Base-by-base conservation (phyloP, 192 early-diverging fungal genomes). In the Diversispora eburnea region DNA sequence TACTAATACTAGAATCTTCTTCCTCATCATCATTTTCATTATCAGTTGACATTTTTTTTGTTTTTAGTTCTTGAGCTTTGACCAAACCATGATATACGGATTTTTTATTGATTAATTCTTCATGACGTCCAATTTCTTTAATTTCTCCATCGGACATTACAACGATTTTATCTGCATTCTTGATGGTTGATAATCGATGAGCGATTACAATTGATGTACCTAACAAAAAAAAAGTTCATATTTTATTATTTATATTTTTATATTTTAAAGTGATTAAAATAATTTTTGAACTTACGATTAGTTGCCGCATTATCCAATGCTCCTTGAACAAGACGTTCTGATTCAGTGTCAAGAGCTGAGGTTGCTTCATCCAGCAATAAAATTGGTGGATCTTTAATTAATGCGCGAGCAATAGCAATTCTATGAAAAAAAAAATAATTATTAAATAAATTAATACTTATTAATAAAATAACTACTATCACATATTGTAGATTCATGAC, bases 341-440 rank as follows among this genome's bases (percentile, higher is more conserved):
- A 82, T 49, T 85, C 88, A 17, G 90, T 88, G 66, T 93, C 92
- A 57, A 94, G 70, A 0, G 92, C 92, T 12, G 85, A 87, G 6
- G 92, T 93, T 1, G 91, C 89, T 74, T 93, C 92, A 61, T 94
- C 93, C 9, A 94, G 76, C 0, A 94, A 75, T 33, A 95, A 75
- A 8, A 95, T 85, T 8, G 75, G 81, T 1, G 94, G 94, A 67
- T 87, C 84, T 70, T 89, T 89, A 66, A 94, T 86, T 70, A 95
- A 81, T 10, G 93, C 92, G 10, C 93, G 81, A 6, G 94, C 93
- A 85, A 98, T 68, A 49, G 66, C 66, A 22, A 54, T 68, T 49
- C 84, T 33, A 33, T 33, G 25, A 33, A 33, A 33, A 33, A 33
- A 33, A 33, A 33, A 33, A 33, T 33, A 33, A 33, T 33, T 33